Base-by-base conservation (phyloP, 495 filamentous ascomycete genomes). In the Penicillium waksmanii region DNA sequence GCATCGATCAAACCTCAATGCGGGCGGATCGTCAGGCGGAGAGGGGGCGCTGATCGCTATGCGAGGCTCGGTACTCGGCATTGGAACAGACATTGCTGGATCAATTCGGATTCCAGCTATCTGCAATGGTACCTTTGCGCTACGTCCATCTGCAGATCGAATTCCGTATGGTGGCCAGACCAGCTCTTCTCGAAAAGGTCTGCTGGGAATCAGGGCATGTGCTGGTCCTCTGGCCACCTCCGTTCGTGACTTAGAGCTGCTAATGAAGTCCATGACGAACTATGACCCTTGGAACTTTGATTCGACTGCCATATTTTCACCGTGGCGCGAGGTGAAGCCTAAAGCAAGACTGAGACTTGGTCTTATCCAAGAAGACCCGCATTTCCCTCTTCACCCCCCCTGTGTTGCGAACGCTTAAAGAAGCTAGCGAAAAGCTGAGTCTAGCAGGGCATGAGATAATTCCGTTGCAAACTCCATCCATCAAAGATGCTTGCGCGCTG, bases 31-130 rank as follows among this genome's bases (percentile, higher is more conserved):
- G 15, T 79, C 78, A 2, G 84, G 85, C 8, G 86, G 86, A 21
- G 86, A 89, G 66, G 85, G 76, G 0, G 86, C 83, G 1, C 67
- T 88, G 43, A 64, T 86, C 5, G 83, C 74, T 2, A 67, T 86
- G 49, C 69, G 79, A 12, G 86, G 85, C 2, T 77, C 74, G 13
- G 68, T 79, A 15, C 62, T 88, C 8, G 86, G 86, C 0, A 78
- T 88, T 34, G 85, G 84, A 3, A 85, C 83, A 1, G 79, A 83
- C 12, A 78, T 79, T 31, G 85, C 84, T 1, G 85, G 85, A 0
- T 81, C 77, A 11, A 74, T 85, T 15, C 63, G 82, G 10, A 80
- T 84, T 42, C 82, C 83, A 0, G 78, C 78, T 2, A 73, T 79
- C 17, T 83, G 75, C 61, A 74, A 74, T 31, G 77, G 79, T 0